These are phyloP conservation scores for Leucocoprinus sp. DNA, from an alignment of 768 basidiomycete species.

Conservation along the genomic window DNA sequence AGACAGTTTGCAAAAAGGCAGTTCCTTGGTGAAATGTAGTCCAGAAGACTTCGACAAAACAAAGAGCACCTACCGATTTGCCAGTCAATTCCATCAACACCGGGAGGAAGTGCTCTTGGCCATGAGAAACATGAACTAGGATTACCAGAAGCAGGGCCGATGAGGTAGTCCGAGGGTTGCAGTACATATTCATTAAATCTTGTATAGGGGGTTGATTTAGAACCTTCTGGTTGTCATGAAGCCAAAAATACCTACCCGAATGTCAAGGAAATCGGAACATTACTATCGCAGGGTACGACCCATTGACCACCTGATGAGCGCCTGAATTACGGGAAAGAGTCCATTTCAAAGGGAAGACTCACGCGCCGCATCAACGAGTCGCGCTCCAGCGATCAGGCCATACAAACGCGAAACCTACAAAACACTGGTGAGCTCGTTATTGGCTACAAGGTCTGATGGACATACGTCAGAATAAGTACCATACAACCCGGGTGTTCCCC, in stretches of 20 bases:
- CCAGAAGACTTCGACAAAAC: background rate
- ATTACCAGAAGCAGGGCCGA: slow-evolving; percentile 58
- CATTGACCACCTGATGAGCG: slow-evolving; percentile 49
- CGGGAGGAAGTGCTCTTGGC: slow-evolving; percentile 62
- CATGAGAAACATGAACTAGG: slow-evolving; percentile 66
- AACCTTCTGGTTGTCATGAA: background rate
- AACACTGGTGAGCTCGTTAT: slow-evolving; percentile 6
- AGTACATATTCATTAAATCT: slow-evolving; percentile 43
- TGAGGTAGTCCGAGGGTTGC: slow-evolving; percentile 69
- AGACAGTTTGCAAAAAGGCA: slow-evolving; percentile 67
- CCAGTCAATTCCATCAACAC: slow-evolving; percentile 74
- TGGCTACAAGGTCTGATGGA: background rate
- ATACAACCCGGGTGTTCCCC: slow-evolving; percentile 63
- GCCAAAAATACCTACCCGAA: slow-evolving; percentile 45
- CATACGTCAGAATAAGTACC: slow-evolving; percentile 74
- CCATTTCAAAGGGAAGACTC: background rate
- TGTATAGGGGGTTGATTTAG: slow-evolving; percentile 14
- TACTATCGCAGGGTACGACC: slow-evolving; percentile 65
- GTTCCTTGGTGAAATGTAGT: slow-evolving; percentile 31
- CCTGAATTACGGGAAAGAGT: background rate
- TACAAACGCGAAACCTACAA: slow-evolving; percentile 60
- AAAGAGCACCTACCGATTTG: slow-evolving; percentile 50
- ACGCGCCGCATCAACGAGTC: slow-evolving; percentile 59
- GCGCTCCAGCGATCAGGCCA: slow-evolving; percentile 48
- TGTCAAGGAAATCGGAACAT: slow-evolving; percentile 50